Evolutionary conservation across 371 early-diverging fungal genomes (phyloP).

Genomic region (Smittium culicis): DNA sequence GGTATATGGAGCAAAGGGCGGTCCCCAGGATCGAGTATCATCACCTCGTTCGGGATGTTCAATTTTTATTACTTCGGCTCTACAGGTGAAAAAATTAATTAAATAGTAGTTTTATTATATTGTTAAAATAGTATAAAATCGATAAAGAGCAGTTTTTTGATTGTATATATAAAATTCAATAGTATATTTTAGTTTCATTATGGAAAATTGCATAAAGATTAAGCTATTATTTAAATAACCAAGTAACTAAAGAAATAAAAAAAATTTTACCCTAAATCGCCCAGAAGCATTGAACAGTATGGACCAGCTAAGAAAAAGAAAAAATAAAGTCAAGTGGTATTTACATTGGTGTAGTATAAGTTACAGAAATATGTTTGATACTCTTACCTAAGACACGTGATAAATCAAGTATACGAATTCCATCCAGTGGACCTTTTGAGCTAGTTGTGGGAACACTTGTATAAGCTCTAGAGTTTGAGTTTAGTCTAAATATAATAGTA

Average conservation of each 20-base stretch:
- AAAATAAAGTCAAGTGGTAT: no score
- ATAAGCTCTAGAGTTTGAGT: conserved; percentile 7
- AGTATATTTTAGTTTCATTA: no score
- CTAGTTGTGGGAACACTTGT: conserved; percentile 12
- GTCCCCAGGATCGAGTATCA: conserved; percentile 79
- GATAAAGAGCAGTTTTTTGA: no score
- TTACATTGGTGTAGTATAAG: not conserved
- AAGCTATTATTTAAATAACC: no score
- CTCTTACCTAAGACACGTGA: conserved; percentile 47
- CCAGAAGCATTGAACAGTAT: conserved; percentile 73
- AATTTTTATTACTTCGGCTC: conserved; percentile 75
- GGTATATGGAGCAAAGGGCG: conserved; percentile 37
- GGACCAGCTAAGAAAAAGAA: conserved; percentile 41
- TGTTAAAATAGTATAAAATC: no score
- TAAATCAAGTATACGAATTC: conserved; percentile 65
- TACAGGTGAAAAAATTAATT: conserved; percentile 5
- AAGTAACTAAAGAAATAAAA: no score
- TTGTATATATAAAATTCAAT: no score
- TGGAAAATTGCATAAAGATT: no score
- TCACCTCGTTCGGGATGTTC: conserved; percentile 69
- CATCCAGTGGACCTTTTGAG: conserved; percentile 41
- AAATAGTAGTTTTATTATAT: no score
- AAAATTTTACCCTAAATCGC: conserved; percentile 50
- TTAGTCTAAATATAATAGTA: no score
- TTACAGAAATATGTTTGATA: not conserved